phyloP scores from a whole-genome alignment of 2,329 filamentous ascomycete genomes.

The Arthrobotrys iridis region DNA sequence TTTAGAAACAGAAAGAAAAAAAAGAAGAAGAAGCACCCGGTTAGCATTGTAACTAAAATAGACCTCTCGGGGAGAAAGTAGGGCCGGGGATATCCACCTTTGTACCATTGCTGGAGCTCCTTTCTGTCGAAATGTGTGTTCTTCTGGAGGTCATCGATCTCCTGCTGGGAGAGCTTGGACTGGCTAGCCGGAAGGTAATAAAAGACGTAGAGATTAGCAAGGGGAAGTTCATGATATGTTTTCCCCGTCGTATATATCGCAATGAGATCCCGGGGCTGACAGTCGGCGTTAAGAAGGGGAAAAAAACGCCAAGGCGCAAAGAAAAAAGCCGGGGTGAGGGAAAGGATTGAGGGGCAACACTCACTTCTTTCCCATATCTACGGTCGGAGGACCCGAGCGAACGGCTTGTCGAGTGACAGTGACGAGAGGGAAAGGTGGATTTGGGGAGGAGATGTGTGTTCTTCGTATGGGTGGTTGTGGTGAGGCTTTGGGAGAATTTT shows the following conservation, averaged over 20 bases:
- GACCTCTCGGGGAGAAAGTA: background rate
- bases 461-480: background rate
- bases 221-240: background rate
- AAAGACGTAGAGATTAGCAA: background rate
- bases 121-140: conserved; percentile 99
- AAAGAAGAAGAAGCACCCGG: too few species aligned
- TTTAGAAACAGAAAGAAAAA: too few species aligned
- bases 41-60: too few species aligned
- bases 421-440: too few species aligned
- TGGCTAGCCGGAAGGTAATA: conserved; percentile 76
- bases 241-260: background rate
- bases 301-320: background rate
- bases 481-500: background rate
- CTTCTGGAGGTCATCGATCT: conserved; percentile 93
- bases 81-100: conserved; percentile 72
- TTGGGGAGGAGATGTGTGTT: background rate
- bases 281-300: conserved; percentile 6
- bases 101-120: conserved; percentile 99
- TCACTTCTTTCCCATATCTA: conserved; percentile 51
- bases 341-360: conserved; percentile 46
- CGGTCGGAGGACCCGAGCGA: conserved; percentile 22
- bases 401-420: background rate
- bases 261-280: conserved; percentile 6
- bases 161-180: conserved; percentile 96
- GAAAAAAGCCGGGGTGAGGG: too few species aligned